Evolutionary conservation across 73 alveolate genomes (phyloP), one percentile per base, ranked within the genome.

Genomic region (Paramecium octaurelia): DNA sequence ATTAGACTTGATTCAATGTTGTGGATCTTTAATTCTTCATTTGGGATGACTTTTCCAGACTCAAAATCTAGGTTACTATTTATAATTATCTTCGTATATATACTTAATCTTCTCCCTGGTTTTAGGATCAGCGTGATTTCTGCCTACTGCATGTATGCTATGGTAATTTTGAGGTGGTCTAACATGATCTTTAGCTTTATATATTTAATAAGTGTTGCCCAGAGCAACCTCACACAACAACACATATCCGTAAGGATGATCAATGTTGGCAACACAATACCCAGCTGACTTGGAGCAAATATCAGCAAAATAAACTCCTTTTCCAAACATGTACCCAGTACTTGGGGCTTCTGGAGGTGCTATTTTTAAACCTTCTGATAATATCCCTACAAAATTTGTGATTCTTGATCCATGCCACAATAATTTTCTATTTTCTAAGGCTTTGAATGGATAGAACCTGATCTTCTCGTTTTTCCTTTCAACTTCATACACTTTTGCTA

Each of bases 291-390:
- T 98, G 23, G 93, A 92, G 76, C 95, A 97, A 96, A 94, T 94
- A 86, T 98, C 99, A 36, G 99, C 99, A 73, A 98, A 95, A 94
- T 98, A 98, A 40, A 98, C 96, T 54, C 99, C 99, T 76, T 97
- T 98, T 4, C 99, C 99, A 86, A 94, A 97, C 97, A 97, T 94
- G 92, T 96, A 97, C 58, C 99, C 99, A 7, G 99, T 80, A 77
- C 94, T 50, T 24, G 99, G 98, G 8, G 97, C 98, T 73, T 96
- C 98, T 4, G 97, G 97, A 21, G 98, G 98, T 6, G 98, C 98
- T 40, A 96, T 96, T 90, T 96, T 96, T 20, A 96, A 92, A n/a
- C 98, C 98, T 85, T 96, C 97, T 68, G 95, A 73, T 71, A 96
- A 75, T 36, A 96, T 96, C 34, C 98, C 98, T 18, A 95, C 98